Conservation (phyloP, 139 green algal species). For the Dunaliella primolecta region DNA sequence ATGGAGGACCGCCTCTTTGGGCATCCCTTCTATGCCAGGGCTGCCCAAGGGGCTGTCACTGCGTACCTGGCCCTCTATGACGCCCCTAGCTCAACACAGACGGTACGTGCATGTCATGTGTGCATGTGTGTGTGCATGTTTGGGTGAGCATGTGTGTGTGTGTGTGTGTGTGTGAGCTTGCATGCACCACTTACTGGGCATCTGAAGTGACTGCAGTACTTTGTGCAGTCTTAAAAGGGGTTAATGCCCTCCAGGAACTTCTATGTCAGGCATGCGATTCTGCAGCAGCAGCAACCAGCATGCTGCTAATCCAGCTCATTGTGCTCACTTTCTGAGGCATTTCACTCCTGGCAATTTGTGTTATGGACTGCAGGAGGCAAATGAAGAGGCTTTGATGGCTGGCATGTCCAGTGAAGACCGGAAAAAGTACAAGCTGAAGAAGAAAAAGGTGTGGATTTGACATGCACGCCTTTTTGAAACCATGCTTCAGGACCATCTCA, state of each 20-base stretch:
- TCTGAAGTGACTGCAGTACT: too few species aligned
- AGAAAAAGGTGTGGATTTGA: slow-evolving; percentile 50
- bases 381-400: slow-evolving; percentile 59
- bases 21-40: slow-evolving; percentile 67
- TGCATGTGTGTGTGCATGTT: neutral
- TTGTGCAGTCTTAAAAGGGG: too few species aligned
- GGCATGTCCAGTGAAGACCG: slow-evolving; percentile 71
- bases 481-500: too few species aligned
- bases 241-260: too few species aligned
- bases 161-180: neutral
- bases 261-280: too few species aligned
- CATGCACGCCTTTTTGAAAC: too few species aligned
- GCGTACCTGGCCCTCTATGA: slow-evolving; percentile 76
- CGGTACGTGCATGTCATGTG: neutral
- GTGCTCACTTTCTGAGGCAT: too few species aligned
- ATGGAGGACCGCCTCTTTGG: slow-evolving; percentile 81
- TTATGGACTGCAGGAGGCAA: slow-evolving; percentile 18
- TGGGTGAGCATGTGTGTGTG: neutral
- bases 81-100: slow-evolving; percentile 21
- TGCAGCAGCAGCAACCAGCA: too few species aligned
- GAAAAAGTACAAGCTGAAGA: slow-evolving; percentile 72
- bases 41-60: slow-evolving; percentile 65
- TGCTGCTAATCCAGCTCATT: too few species aligned
- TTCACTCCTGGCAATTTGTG: too few species aligned
- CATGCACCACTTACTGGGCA: too few species aligned